These are phyloP conservation scores for Lanmaoa rubissima DNA, from an alignment of 768 basidiomycete species.

Conservation along the genomic window DNA sequence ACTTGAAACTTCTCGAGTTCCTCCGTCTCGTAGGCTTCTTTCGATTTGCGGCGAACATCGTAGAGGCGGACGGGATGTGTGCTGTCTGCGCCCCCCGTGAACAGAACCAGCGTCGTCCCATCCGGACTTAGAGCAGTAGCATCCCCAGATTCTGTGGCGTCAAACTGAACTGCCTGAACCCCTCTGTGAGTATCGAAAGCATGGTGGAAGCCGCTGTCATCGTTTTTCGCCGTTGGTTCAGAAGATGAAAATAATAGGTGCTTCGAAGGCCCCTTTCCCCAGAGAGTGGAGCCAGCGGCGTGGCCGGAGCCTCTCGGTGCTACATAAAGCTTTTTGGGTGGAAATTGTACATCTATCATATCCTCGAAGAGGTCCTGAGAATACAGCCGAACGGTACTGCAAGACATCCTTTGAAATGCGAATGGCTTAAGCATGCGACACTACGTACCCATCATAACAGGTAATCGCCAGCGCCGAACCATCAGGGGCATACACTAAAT, in stretches of 20 bases:
- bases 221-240: constrained; percentile 36
- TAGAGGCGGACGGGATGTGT: constrained; percentile 47
- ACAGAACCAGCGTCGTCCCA: constrained; percentile 38
- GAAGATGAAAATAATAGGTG: constrained; percentile 54
- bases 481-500: constrained; percentile 46
- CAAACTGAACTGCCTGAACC: constrained; percentile 34
- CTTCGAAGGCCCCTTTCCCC: constrained; percentile 46
- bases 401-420: neutral
- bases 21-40: constrained; percentile 28
- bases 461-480: constrained; percentile 38
- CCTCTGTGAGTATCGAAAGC: constrained; percentile 43
- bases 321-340: constrained; percentile 14
- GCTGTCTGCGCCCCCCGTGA: constrained; percentile 27
- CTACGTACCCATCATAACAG: constrained; percentile 29
- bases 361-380: constrained; percentile 25
- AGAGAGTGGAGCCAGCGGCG: constrained; percentile 46
- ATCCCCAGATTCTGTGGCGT: constrained; percentile 54
- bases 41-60: constrained; percentile 42
- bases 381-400: constrained; percentile 24
- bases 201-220: constrained; percentile 44
- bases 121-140: constrained; percentile 43
- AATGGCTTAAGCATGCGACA: neutral
- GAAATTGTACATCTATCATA: constrained; percentile 9
- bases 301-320: constrained; percentile 23
- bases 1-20: constrained; percentile 36